These are phyloP conservation scores for Soucietia sequanensis DNA, from an alignment of 805 yeast genomes.

Conservation along the genomic window DNA sequence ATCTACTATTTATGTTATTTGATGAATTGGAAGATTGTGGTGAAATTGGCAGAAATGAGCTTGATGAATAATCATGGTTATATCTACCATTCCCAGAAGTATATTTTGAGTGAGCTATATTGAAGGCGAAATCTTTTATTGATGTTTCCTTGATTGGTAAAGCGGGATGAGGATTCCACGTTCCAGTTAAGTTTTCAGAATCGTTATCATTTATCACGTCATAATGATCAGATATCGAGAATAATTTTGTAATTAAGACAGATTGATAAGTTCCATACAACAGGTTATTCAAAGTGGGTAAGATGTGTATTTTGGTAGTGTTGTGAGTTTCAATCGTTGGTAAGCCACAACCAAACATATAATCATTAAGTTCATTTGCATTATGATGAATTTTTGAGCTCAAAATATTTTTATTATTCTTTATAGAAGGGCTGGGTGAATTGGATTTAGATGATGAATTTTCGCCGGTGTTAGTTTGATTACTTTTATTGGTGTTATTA, in stretches of 20 bases:
- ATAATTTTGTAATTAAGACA: conserved; percentile 45
- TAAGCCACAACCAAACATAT: conserved; percentile 58
- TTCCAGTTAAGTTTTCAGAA: conserved; percentile 29
- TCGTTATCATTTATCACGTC: conserved; percentile 24
- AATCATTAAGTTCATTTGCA: conserved; percentile 45
- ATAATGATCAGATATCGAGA: conserved; percentile 31
- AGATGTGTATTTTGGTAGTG: conserved; percentile 46
- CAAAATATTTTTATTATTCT: conserved; percentile 13
- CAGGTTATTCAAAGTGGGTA: conserved; percentile 42
- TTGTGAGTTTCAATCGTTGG: conserved; percentile 46
- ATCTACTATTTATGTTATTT: conserved; percentile 31
- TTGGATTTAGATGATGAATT: neutral
- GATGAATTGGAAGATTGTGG: conserved; percentile 4
- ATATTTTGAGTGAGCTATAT: too few species aligned
- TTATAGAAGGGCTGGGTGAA: conserved; percentile 1
- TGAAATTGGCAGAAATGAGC: neutral
- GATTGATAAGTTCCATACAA: conserved; percentile 31
- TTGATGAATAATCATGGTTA: too few species aligned
- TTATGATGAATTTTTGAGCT: conserved; percentile 39
- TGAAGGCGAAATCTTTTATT: conserved; percentile 8
- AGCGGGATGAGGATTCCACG: conserved; percentile 47
- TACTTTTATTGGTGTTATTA: neutral
- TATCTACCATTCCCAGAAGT: too few species aligned
- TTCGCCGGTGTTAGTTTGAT: conserved; percentile 1
- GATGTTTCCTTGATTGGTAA: conserved; percentile 26